These are phyloP conservation scores for Angomonas ambiguus DNA, from an alignment of 208 protist species.

Conservation along the genomic window DNA sequence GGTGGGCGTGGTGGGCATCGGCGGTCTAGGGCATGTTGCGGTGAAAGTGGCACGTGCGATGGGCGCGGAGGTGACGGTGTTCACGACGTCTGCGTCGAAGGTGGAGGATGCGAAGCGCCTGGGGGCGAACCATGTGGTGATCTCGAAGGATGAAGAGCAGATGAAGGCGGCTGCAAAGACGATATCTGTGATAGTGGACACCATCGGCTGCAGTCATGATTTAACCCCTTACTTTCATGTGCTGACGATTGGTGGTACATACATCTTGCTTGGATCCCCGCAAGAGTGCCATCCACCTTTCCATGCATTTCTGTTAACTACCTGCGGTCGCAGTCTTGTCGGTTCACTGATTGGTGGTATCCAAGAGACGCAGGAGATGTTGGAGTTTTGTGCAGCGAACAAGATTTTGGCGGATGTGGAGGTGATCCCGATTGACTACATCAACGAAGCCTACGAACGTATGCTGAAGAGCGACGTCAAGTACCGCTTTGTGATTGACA, in stretches of 20 bases:
- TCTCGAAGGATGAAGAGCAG: conserved; percentile 40
- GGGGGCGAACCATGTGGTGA: conserved; percentile 37
- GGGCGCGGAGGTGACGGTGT: conserved; percentile 20
- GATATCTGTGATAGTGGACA: conserved; percentile 45
- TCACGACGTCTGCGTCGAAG: conserved; percentile 44
- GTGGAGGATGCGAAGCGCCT: conserved; percentile 31
- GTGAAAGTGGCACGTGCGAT: conserved; percentile 41
- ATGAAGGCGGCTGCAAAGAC: conserved; percentile 26
- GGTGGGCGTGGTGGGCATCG: conserved; percentile 66
- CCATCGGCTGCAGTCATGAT: conserved; percentile 29
- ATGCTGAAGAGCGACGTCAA: conserved; percentile 8
- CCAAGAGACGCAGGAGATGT: conserved; percentile 14
- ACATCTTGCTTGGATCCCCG: conserved; percentile 35
- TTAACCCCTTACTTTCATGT: conserved; percentile 32
- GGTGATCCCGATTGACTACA: conserved; percentile 2
- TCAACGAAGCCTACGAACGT: conserved; percentile 5
- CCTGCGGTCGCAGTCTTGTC: conserved; percentile 17
- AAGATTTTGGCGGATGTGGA: not conserved
- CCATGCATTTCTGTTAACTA: conserved; percentile 20
- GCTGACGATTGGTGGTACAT: conserved; percentile 30
- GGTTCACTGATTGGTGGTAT: conserved; percentile 51
- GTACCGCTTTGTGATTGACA: conserved; percentile 34
- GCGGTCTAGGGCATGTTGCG: conserved; percentile 78
- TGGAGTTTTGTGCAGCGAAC: conserved; percentile 5
- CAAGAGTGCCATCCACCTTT: conserved; percentile 30